Percentiles rank a stretch among this genome's conserved stretches.
Conservation (phyloP, 2,329 filamentous ascomycete species). For the Chrysosphaeria jannelii region DNA sequence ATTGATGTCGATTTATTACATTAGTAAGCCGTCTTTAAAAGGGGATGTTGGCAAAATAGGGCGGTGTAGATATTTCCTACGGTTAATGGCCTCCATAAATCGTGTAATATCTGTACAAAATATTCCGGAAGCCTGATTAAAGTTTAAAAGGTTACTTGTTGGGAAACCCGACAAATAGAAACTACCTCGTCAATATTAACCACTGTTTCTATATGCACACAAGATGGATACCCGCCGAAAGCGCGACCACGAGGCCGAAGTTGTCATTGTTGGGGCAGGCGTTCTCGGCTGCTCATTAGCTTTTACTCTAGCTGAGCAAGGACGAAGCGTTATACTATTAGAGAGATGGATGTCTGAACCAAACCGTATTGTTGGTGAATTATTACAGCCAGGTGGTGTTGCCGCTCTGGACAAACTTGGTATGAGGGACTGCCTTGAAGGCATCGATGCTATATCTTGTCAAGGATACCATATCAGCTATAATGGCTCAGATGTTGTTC, state of each 20-base stretch:
- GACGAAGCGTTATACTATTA: conserved; percentile 66
- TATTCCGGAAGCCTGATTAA: no score
- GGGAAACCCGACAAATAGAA: no score
- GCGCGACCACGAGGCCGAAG: conserved; percentile 37
- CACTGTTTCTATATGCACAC: no score
- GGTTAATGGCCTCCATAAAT: no score
- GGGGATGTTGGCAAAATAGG: no score
- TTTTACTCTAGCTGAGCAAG: conserved; percentile 60
- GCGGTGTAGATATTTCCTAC: no score
- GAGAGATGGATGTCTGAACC: conserved; percentile 78
- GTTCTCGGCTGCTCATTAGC: conserved; percentile 71
- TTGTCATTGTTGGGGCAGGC: conserved; percentile 78
- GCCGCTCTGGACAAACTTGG: conserved; percentile 54
- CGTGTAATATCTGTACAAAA: no score
- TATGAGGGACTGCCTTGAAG: conserved; percentile 53
- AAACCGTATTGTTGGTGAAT: conserved; percentile 81
- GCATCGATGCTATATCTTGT: conserved; percentile 59
- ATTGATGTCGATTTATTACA: no score
- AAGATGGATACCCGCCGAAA: conserved; percentile 15
- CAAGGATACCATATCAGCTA: conserved; percentile 74
- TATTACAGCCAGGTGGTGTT: conserved; percentile 79
- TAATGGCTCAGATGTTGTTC: conserved; percentile 37
- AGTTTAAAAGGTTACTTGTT: no score
- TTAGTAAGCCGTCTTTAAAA: no score
- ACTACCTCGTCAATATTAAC: conserved; percentile 1